Evolutionary conservation across 495 filamentous ascomycete genomes (phyloP), one percentile per base, ranked within the genome.

Genomic region (Xylaria longipes): DNA sequence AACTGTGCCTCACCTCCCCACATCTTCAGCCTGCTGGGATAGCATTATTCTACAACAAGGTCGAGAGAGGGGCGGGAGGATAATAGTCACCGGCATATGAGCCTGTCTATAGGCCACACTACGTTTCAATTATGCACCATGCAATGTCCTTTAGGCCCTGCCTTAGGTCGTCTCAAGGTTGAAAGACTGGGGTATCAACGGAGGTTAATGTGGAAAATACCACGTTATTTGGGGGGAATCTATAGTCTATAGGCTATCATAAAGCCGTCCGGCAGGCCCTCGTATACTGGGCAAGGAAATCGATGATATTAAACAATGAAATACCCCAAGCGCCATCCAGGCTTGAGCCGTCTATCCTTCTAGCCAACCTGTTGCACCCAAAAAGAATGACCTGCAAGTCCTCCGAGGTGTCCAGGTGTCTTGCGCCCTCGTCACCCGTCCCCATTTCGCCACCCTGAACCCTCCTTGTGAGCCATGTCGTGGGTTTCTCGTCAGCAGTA

Each of bases 311-410:
- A 58, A 69, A 69, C n/a, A 22, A 46, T 35, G 31, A 57, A 50
- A 31, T 17, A 29, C 41, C 54, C 39, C 39, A 46, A 46, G 54
- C 67, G 43, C 67, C 56, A 37, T 9, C 56, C 41, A 48, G 54
- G 67, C 67, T 29, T 4, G 67, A 61, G 67, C 67, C 67, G 11
- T 69, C 41, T 61, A 29, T 50, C 11, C 29, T 58, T 69, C 29
- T 25, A 27, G 17, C 29, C 52, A 3, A 29, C 14, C 3, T 9
- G 25, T 48, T 35, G 29, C 43, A 37, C 64, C 29, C 20, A 37
- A 35, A 2, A 50, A 33, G 17, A 65, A n/a, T 20, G 17, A 37
- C 27, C 56, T 22, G 41, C 5, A 12, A 14, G n/a, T 50, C n/a
- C 41, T 60, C 41, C n/a, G n/a, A n/a, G n/a, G n/a, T n/a, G n/a